Percentiles rank a stretch among this genome's conserved stretches.
Evolutionary conservation across 441 rosid species (phyloP).

Genomic region (Adansonia madagascariensis): DNA sequence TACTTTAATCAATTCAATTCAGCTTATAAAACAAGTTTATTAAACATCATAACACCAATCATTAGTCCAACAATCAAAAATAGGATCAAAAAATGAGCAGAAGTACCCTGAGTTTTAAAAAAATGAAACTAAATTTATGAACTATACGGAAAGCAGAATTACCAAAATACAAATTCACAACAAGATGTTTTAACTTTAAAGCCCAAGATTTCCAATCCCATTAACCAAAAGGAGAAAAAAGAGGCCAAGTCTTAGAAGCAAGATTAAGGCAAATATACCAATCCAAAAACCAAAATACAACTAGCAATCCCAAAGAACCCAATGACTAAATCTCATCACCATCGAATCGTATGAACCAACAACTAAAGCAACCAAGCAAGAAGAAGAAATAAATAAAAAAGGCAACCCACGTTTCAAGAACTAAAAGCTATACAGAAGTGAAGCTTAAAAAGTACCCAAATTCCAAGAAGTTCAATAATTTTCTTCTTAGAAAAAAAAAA

Average conservation of each 20-base stretch:
- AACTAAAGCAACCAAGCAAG: neutral
- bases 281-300: neutral
- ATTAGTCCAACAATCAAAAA: neutral
- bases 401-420: neutral
- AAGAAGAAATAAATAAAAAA: neutral
- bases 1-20: slow-evolving; percentile 17
- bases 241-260: neutral
- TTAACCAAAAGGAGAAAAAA: neutral
- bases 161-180: slow-evolving; percentile 18
- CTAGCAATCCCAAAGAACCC: slow-evolving; percentile 2
- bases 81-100: neutral
- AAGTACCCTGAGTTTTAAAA: neutral
- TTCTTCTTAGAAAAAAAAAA: neutral
- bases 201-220: neutral
- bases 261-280: neutral
- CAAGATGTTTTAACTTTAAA: neutral
- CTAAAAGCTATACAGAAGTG: neutral
- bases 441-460: neutral
- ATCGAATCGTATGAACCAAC: neutral
- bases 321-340: slow-evolving; percentile 11
- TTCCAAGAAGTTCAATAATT: slow-evolving; percentile 2
- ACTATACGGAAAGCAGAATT: neutral
- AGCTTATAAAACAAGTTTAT: neutral
- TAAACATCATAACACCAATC: neutral
- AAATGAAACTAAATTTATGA: neutral